Evolutionary conservation across 805 yeast genomes (phyloP), one percentile per base, ranked within the genome.

Genomic region (Yamadazyma olivae): DNA sequence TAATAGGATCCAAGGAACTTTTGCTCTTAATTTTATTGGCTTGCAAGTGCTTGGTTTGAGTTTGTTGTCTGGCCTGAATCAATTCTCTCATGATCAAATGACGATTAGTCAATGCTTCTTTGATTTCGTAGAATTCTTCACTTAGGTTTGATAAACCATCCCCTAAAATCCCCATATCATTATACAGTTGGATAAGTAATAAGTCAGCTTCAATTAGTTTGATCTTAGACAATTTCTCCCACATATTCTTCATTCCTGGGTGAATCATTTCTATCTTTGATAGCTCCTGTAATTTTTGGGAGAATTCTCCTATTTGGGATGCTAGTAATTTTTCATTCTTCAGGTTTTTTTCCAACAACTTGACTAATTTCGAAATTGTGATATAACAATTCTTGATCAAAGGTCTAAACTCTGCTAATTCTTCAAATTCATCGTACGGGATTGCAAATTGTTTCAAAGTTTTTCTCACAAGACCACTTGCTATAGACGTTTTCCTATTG

Each of bases 21-120:
- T 75, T 80, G 36, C 77, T 77, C 48, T 86, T 84, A 38, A 88
- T 71, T 50, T 81, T 80, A 6, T 77, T 71, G 1, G 95, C 95
- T 4, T 76, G 71, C 32, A 77, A 75, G 50, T 86, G 95, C 50
- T 78, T 83, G 20, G 75, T 61, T 47, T 75, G 78, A 1, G 95
- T 79, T 38, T 70, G 77, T 6, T 79, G 77, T 56, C 90, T 95
- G 2, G 96, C 90, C 52, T 77, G 83, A 21, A 76, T 51, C 34
- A 88, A 67, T 46, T 93, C 99, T 36, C 97, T 74, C 96, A 93
- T 93, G 25, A 91, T 62, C 39, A 93, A 68, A 57, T 93, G 96
- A 40, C 99, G 72, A 60, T 91, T 90, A 0, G 99, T 93, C 36
- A 93, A 67, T 0, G 96, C 83, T 60, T 93, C 99, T 58, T 93